Evolutionary conservation across 805 yeast species (phyloP).

Genomic region (Candida nanaspora): DNA sequence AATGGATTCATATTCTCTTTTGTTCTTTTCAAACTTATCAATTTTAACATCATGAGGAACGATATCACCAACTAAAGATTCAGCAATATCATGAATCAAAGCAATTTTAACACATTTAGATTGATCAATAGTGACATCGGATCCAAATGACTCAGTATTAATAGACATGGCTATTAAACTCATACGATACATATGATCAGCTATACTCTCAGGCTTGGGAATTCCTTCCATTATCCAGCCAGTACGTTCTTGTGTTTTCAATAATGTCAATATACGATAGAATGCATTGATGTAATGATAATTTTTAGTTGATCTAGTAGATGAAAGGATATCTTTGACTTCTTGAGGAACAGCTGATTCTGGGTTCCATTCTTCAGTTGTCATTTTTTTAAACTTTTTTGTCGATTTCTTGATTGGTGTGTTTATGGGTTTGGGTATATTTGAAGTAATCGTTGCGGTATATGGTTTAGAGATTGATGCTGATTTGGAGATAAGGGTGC

Average conservation of each 20-base stretch:
- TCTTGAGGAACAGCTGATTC: slow-evolving; percentile 33
- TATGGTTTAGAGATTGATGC: no score
- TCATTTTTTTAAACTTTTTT: slow-evolving; percentile 7
- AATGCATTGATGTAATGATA: slow-evolving; percentile 26
- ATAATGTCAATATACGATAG: slow-evolving; percentile 55
- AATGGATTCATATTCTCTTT: slow-evolving; percentile 72
- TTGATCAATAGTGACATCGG: slow-evolving; percentile 32
- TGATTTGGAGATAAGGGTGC: no score
- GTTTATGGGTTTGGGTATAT: neutral
- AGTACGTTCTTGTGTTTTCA: slow-evolving; percentile 79
- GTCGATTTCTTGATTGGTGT: slow-evolving; percentile 2
- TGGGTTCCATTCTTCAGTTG: slow-evolving; percentile 36
- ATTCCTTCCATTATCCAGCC: slow-evolving; percentile 83
- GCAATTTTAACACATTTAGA: slow-evolving; percentile 79
- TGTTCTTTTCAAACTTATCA: slow-evolving; percentile 73
- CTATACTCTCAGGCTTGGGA: slow-evolving; percentile 58
- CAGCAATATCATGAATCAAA: slow-evolving; percentile 90
- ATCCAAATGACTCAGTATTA: slow-evolving; percentile 21
- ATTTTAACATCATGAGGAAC: slow-evolving; percentile 69
- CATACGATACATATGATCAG: slow-evolving; percentile 98
- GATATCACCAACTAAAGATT: slow-evolving; percentile 88
- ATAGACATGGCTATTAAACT: slow-evolving; percentile 70
- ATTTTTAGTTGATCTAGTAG: slow-evolving; percentile 4
- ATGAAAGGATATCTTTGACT: slow-evolving; percentile 23
- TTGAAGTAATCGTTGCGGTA: no score